phyloP scores from a whole-genome alignment of 108 stramenopile species.

The Nitzschia inconspicua region DNA sequence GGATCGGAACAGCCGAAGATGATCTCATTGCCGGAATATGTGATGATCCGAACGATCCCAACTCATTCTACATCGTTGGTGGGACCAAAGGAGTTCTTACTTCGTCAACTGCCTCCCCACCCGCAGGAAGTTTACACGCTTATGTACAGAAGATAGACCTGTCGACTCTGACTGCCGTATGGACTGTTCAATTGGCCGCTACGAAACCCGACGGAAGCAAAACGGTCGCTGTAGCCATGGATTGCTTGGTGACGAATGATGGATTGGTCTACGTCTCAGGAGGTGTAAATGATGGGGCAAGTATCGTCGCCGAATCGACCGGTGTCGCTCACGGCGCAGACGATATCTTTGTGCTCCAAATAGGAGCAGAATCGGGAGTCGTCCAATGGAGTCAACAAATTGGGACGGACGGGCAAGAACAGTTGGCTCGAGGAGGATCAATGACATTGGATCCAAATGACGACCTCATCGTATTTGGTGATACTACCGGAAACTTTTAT shows the following conservation, averaged over 20 bases:
- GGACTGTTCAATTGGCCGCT: constrained; percentile 14
- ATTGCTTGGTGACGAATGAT: constrained; percentile 12
- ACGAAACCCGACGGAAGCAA: not conserved
- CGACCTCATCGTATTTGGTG: constrained; percentile 38
- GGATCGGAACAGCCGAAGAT: constrained; percentile 16
- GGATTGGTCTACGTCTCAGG: constrained; percentile 19
- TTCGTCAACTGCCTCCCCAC: not conserved
- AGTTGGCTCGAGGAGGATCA: constrained; percentile 17
- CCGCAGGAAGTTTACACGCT: constrained; percentile 8
- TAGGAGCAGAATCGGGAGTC: constrained; percentile 10
- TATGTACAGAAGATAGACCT: constrained; percentile 13
- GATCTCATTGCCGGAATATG: constrained; percentile 23
- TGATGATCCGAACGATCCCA: constrained; percentile 19
- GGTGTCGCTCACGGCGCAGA: not conserved
- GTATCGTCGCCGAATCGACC: not conserved
- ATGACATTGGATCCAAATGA: constrained; percentile 17
- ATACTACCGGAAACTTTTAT: constrained; percentile 35
- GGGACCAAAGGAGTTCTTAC: not conserved
- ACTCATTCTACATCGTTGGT: constrained; percentile 24
- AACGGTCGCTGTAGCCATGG: not conserved
- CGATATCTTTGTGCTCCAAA: constrained; percentile 6
- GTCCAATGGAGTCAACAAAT: constrained; percentile 35
- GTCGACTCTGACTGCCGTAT: not conserved
- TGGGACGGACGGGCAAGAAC: constrained; percentile 30
- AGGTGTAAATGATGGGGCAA: constrained; percentile 13